Percentiles rank a stretch among this genome's conserved stretches.
Conservation (phyloP, 2,329 filamentous ascomycete genomes). For the Elsinoe ampelina region DNA sequence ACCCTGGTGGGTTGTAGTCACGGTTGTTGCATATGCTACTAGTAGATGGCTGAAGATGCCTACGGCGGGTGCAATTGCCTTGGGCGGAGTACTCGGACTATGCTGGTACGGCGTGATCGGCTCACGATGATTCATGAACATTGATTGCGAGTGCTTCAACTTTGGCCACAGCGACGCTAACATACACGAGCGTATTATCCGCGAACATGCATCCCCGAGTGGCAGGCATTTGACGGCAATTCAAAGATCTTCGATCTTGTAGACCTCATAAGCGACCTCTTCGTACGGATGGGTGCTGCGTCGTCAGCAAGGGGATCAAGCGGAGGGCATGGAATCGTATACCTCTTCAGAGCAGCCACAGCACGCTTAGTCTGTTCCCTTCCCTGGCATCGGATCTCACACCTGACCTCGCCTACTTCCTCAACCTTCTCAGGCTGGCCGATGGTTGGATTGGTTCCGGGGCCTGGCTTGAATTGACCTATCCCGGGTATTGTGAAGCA, state of each 20-base stretch:
- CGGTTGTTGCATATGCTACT: conserved; percentile 33
- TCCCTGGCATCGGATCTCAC: conserved; percentile 55
- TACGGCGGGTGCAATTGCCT: conserved; percentile 31
- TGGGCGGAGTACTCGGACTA: conserved; percentile 32
- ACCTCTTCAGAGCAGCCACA: conserved; percentile 58
- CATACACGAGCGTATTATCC: not conserved
- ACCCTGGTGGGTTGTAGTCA: conserved; percentile 39
- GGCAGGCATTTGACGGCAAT: too few species aligned
- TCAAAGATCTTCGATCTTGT: conserved; percentile 36
- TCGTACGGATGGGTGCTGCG: conserved; percentile 38
- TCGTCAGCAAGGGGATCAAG: not conserved
- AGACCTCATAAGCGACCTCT: conserved; percentile 37
- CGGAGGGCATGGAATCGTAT: conserved; percentile 20
- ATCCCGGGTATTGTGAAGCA: conserved; percentile 41
- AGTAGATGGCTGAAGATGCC: conserved; percentile 33
- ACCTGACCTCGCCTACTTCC: conserved; percentile 49
- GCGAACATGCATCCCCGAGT: not conserved
- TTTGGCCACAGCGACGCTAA: not conserved
- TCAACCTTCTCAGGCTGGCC: conserved; percentile 50
- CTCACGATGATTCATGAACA: not conserved
- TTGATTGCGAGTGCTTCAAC: not conserved
- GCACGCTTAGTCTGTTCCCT: conserved; percentile 48
- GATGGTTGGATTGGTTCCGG: conserved; percentile 53
- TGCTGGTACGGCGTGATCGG: conserved; percentile 31
- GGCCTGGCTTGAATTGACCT: conserved; percentile 58